These are phyloP conservation scores for Aspergillus heteromorphus DNA, from an alignment of 495 filamentous ascomycete species.

Conservation along the genomic window DNA sequence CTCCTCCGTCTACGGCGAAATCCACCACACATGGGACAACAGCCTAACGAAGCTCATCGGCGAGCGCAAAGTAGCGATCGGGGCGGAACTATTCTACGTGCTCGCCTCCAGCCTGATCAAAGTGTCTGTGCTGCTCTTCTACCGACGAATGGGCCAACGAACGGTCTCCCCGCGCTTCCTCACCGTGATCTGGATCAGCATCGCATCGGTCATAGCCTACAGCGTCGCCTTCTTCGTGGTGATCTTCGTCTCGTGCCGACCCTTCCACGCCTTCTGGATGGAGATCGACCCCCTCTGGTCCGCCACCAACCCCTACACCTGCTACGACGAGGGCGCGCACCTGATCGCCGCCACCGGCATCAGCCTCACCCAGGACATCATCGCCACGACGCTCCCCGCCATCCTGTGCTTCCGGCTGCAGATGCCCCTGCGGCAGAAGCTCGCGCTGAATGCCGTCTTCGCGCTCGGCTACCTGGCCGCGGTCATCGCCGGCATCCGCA, in stretches of 20 bases:
- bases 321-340: slow-evolving; percentile 7
- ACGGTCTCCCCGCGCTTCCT: slow-evolving; percentile 4
- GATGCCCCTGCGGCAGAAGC: slow-evolving; percentile 3
- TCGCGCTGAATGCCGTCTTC: slow-evolving; percentile 3
- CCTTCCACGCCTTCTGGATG: slow-evolving; percentile 4
- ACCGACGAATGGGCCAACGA: slow-evolving; percentile 8
- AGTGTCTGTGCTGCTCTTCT: slow-evolving; percentile 7
- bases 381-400: slow-evolving; percentile 5
- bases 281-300: slow-evolving; percentile 4
- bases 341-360: slow-evolving; percentile 6
- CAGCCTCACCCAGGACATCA: slow-evolving; percentile 3
- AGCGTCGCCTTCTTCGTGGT: slow-evolving; percentile 6
- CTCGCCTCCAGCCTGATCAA: background rate
- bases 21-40: slow-evolving; percentile 10
- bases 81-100: slow-evolving; percentile 7
- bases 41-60: background rate
- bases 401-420: slow-evolving; percentile 2
- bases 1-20: slow-evolving; percentile 3
- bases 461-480: slow-evolving; percentile 1
- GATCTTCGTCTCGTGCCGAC: slow-evolving; percentile 6
- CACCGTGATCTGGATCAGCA: slow-evolving; percentile 4
- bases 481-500: slow-evolving; percentile 1
- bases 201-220: slow-evolving; percentile 5
- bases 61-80: slow-evolving; percentile 8
- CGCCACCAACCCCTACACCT: background rate